Evolutionary conservation across 2,329 filamentous ascomycete species (phyloP), one percentile per base, ranked within the genome.

Genomic region (Grosmannia clavigera): DNA sequence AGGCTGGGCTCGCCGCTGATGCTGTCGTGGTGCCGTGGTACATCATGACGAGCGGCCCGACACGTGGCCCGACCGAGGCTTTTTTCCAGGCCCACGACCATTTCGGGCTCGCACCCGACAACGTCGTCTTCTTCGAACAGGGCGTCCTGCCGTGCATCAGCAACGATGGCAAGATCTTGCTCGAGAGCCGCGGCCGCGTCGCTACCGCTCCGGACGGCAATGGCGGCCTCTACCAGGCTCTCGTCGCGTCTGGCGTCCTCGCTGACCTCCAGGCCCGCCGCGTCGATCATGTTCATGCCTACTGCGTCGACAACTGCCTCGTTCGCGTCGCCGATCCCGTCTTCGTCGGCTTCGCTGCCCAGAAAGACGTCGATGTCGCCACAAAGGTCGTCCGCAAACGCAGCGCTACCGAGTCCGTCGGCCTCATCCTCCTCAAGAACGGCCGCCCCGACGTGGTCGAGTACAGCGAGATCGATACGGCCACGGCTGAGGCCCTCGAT

Each of bases 331-430:
- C 92, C 33, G 94, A 99, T 70, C 94, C 94, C 16, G 82, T 90
- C 67, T 97, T 99, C 77, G 86, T 97, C 68, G 94, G 94, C 67
- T 97, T 97, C 75, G 83, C 91, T 5, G 91, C 92, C 51, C 83
- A 86, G 58, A 89, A 92, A 73, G 77, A 90, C 62, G 92, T 96
- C 67, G 91, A 96, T 75, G 95, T 99, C 69, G 92, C 92, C 38
- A 99, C 94, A 67, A 99, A 99, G 80, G 94, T 96, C n/a, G 94
- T 99, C 63, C 90, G 94, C 67, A 99, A 99, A 84, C 91, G 94
- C 68, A 88, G 92, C 71, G 92, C 94, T 58, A 95, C 90, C 70
- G 94, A 99, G 78, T 91, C 91, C 1, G 94, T 99, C 46, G 94
- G 94, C 54, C 80, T 99, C 63, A 97, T 99, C 69, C 76, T 99